phyloP scores from a whole-genome alignment of 345 rosid species.

The Euclidium syriacum region DNA sequence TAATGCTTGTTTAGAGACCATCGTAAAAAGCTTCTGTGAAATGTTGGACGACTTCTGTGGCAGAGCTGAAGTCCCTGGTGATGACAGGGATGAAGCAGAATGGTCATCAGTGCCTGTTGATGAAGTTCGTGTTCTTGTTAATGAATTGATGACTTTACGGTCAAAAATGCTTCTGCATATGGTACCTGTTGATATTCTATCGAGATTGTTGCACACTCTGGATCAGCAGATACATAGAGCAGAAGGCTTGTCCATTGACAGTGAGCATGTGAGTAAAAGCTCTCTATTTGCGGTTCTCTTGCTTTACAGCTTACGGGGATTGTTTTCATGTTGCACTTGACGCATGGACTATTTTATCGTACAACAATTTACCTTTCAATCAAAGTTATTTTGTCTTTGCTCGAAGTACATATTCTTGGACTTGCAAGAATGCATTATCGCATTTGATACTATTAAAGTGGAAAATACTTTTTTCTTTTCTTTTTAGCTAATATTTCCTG shows the following conservation, averaged over 20 bases:
- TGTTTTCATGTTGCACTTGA: constrained; percentile 10
- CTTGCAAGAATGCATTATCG: background rate
- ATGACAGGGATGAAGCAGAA: constrained; percentile 84
- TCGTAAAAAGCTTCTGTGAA: constrained; percentile 59
- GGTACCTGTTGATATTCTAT: constrained; percentile 79
- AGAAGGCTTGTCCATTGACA: constrained; percentile 76
- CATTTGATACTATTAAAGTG: background rate
- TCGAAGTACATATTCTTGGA: constrained; percentile 16
- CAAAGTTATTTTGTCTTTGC: background rate
- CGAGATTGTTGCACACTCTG: constrained; percentile 59
- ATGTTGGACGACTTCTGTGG: constrained; percentile 74
- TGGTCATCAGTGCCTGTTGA: constrained; percentile 65
- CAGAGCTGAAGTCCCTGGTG: constrained; percentile 74
- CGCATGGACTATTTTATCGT: constrained; percentile 1
- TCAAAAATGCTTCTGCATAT: constrained; percentile 76
- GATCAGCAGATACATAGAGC: constrained; percentile 99
- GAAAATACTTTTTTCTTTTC: background rate
- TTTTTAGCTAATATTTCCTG: constrained; percentile 17
- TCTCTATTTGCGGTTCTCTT: background rate
- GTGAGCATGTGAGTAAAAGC: constrained; percentile 55
- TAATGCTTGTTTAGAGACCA: constrained; percentile 47
- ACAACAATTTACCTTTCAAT: background rate
- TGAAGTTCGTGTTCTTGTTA: constrained; percentile 70
- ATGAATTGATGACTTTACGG: constrained; percentile 71
- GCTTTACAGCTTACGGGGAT: background rate